Evolutionary conservation across 441 rosid genomes (phyloP).

Genomic region (Croton setiger): DNA sequence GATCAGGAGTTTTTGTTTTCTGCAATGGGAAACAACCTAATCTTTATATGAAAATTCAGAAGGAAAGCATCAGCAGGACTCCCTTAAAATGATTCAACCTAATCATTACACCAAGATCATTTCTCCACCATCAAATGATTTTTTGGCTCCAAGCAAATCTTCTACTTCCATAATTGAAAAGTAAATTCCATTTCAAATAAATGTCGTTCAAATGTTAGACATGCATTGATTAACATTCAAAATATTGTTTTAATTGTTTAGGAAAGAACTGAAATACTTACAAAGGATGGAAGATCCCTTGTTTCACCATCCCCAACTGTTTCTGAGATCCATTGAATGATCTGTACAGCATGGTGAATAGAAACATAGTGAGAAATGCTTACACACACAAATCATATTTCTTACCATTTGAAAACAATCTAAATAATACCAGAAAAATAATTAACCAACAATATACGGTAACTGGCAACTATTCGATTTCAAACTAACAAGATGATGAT

Average conservation of each 20-base stretch:
- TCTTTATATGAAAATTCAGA: constrained; percentile 12
- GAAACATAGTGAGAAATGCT: neutral
- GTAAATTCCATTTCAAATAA: neutral
- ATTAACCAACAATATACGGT: neutral
- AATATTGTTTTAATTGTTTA: no score
- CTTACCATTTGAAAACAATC: neutral
- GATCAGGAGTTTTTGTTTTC: constrained; percentile 86
- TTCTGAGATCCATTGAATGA: constrained; percentile 72
- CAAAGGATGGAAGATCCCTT: constrained; percentile 82
- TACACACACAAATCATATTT: neutral
- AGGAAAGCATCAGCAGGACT: neutral
- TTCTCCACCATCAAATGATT: constrained; percentile 12
- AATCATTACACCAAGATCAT: neutral
- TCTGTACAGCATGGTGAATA: constrained; percentile 38
- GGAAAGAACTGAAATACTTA: constrained; percentile 32
- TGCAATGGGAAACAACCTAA: constrained; percentile 31
- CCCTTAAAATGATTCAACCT: neutral
- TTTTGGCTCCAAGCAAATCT: neutral
- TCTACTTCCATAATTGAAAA: neutral
- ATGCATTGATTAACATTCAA: no score
- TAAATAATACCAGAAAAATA: neutral
- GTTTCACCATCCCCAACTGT: constrained; percentile 89
- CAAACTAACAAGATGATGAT: constrained; percentile 15
- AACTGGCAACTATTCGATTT: neutral
- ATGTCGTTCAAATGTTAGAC: neutral